Conservation (phyloP, 352 stramenopile species). For the Phytophthora litchii region DNA sequence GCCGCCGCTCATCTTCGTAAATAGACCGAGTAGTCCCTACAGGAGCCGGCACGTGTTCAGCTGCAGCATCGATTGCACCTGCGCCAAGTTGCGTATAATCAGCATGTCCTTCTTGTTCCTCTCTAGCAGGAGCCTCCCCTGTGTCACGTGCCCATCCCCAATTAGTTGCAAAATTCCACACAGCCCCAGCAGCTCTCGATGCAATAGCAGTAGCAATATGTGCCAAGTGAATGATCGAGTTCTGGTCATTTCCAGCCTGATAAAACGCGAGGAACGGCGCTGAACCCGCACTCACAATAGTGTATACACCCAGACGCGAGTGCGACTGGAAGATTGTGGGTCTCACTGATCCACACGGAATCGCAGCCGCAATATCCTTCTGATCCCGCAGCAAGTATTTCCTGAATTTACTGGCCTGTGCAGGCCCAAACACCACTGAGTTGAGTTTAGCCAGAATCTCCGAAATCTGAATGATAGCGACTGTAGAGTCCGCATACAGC, state of each 20-base stretch:
- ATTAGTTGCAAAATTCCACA: slow-evolving; percentile 86
- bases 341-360: slow-evolving; percentile 65
- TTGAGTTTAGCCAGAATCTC: slow-evolving; percentile 61
- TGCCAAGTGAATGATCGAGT: slow-evolving; percentile 87
- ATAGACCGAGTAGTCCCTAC: slow-evolving; percentile 57
- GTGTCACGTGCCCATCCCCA: slow-evolving; percentile 62
- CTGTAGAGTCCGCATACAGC: slow-evolving; percentile 73
- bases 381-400: slow-evolving; percentile 85
- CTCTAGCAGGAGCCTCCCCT: slow-evolving; percentile 8
- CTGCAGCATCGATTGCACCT: slow-evolving; percentile 53
- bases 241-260: slow-evolving; percentile 84
- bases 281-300: slow-evolving; percentile 68
- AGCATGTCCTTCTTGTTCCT: slow-evolving; percentile 17
- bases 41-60: slow-evolving; percentile 75
- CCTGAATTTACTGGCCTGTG: slow-evolving; percentile 77
- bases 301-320: slow-evolving; percentile 71
- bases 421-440: slow-evolving; percentile 60
- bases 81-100: slow-evolving; percentile 35
- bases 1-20: slow-evolving; percentile 64
- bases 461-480: slow-evolving; percentile 79
- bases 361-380: slow-evolving; percentile 57
- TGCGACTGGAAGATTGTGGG: slow-evolving; percentile 87
- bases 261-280: slow-evolving; percentile 83
- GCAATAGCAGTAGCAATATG: slow-evolving; percentile 86
- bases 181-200: slow-evolving; percentile 68